Percentiles rank a stretch among this genome's conserved stretches.
Evolutionary conservation across 306 rosid species (phyloP).

Genomic region (Canavalia ensiformis): DNA sequence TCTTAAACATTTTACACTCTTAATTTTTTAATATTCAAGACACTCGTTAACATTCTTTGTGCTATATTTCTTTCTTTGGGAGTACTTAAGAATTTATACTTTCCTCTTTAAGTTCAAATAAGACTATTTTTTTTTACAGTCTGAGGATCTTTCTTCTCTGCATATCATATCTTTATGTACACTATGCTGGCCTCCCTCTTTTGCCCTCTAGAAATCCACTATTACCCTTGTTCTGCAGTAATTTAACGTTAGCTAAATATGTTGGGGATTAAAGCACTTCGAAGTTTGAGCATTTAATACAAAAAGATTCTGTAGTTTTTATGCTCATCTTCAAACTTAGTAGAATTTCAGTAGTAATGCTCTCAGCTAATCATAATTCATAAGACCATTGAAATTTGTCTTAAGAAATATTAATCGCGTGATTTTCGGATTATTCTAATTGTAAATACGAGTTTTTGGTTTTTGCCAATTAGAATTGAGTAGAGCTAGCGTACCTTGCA

Average conservation of each 20-base stretch:
- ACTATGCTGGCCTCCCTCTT: too few relatives aligned
- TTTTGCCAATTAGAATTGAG: conserved; percentile 17
- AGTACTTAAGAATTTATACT: too few relatives aligned
- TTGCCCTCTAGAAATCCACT: too few relatives aligned
- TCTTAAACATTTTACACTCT: too few relatives aligned
- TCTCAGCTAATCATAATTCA: conserved; percentile 16
- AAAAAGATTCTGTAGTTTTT: not conserved
- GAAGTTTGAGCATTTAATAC: conserved; percentile 22
- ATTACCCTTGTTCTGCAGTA: too few relatives aligned
- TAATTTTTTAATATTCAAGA: too few relatives aligned
- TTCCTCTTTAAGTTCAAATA: too few relatives aligned
- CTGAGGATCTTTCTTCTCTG: too few relatives aligned
- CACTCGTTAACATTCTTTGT: too few relatives aligned
- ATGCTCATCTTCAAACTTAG: conserved; percentile 24
- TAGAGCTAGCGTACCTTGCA: conserved; percentile 78
- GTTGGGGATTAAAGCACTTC: not conserved
- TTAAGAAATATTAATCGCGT: conserved; percentile 7
- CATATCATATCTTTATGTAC: too few relatives aligned
- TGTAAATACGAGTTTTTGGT: not conserved
- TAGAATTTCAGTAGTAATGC: conserved; percentile 11
- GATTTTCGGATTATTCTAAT: not conserved
- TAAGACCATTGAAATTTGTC: conserved; percentile 5
- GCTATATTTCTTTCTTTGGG: too few relatives aligned
- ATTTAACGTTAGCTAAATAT: not conserved
- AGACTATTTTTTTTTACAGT: too few relatives aligned